Conservation (phyloP, 257 asterid genomes). For the Scutellaria barbata region DNA sequence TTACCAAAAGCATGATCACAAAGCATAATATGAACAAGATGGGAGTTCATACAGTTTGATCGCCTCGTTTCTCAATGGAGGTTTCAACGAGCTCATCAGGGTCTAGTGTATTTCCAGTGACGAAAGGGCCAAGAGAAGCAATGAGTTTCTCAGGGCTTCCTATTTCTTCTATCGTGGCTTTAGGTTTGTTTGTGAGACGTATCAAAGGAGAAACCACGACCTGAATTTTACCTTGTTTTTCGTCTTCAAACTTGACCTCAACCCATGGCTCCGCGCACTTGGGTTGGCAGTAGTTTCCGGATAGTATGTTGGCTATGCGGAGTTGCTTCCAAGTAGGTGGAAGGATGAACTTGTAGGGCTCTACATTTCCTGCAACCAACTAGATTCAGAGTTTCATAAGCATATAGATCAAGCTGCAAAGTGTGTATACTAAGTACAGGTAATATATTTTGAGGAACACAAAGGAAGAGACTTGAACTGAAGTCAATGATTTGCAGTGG, state of each 20-base stretch:
- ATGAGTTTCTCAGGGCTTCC: slow-evolving; percentile 90
- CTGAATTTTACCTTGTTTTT: slow-evolving; percentile 81
- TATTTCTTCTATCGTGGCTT: slow-evolving; percentile 89
- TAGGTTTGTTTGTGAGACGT: slow-evolving; percentile 91
- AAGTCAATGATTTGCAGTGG: too few relatives aligned
- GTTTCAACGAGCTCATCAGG: slow-evolving; percentile 87
- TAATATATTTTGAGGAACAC: neutral
- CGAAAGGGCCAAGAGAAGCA: slow-evolving; percentile 97
- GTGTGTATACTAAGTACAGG: neutral
- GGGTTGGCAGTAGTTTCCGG: slow-evolving; percentile 99
- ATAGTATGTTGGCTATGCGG: slow-evolving; percentile 86
- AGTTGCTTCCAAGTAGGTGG: slow-evolving; percentile 96
- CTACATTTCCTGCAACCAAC: slow-evolving; percentile 96
- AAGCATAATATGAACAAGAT: neutral
- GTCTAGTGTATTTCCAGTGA: slow-evolving; percentile 84
- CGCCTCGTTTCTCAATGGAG: slow-evolving; percentile 79
- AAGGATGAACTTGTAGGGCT: slow-evolving; percentile 90
- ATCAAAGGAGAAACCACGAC: slow-evolving; percentile 94
- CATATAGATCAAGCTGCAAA: slow-evolving; percentile 35
- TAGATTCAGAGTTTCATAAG: slow-evolving; percentile 81
- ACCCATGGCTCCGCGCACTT: slow-evolving; percentile 99
- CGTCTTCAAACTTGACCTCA: slow-evolving; percentile 93
- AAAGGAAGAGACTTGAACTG: neutral
- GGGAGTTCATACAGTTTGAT: slow-evolving; percentile 63
- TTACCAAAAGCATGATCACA: neutral